Conservation (phyloP, 805 yeast species). For the Zygotorulaspora chibaensis region DNA sequence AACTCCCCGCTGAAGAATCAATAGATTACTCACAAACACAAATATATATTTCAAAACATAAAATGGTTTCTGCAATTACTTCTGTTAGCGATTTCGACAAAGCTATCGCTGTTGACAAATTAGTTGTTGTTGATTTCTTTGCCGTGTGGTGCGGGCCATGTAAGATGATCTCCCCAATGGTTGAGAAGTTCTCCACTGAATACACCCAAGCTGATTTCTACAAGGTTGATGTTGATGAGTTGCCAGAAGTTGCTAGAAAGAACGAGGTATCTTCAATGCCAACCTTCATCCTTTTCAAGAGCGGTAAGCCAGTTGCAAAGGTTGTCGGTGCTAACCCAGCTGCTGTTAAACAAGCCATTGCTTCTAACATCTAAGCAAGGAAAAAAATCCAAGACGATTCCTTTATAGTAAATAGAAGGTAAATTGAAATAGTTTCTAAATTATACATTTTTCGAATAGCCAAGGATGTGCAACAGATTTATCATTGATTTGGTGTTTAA, state of each 20-base stretch:
- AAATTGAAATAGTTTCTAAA: not conserved
- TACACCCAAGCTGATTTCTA: constrained; percentile 68
- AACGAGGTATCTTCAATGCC: constrained; percentile 60
- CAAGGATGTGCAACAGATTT: constrained; percentile 78
- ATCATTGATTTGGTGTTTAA: constrained; percentile 68
- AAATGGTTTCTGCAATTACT: constrained; percentile 53
- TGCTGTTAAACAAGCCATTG: constrained; percentile 66
- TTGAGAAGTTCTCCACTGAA: constrained; percentile 69
- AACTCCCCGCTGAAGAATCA: not conserved
- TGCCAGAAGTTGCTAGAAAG: constrained; percentile 68
- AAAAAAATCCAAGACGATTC: not conserved
- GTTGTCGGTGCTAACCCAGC: constrained; percentile 90
- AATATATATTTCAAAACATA: constrained; percentile 8
- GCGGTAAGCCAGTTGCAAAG: constrained; percentile 71
- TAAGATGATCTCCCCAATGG: constrained; percentile 92
- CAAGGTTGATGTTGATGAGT: constrained; percentile 89
- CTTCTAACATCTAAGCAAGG: constrained; percentile 43
- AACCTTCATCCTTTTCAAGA: constrained; percentile 71
- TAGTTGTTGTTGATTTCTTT: constrained; percentile 90
- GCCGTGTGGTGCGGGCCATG: constrained; percentile 99
- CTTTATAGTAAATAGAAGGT: not conserved
- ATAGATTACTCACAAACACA: constrained; percentile 1
- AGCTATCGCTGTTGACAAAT: constrained; percentile 56
- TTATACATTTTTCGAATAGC: constrained; percentile 40
- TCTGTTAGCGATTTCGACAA: constrained; percentile 59